Conservation (phyloP, 129 eudicot species). For the Kitagawia praeruptora region DNA sequence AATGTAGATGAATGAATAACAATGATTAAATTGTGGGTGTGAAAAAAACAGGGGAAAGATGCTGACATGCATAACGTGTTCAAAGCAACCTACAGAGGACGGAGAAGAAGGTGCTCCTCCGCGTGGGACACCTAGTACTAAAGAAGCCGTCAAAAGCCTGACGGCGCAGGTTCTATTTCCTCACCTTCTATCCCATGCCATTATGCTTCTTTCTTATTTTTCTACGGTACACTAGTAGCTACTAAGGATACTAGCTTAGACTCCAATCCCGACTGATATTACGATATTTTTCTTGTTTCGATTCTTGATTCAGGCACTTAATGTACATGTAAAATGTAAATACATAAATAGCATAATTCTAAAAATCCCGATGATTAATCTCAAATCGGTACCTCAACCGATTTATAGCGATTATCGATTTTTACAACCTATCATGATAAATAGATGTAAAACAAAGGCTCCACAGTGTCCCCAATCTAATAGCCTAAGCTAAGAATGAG, state of each 20-base stretch:
- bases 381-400: no score
- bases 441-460: background rate
- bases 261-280: background rate
- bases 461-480: background rate
- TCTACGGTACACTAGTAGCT: background rate
- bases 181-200: background rate
- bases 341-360: no score
- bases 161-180: constrained; percentile 62
- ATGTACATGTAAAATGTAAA: no score
- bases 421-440: no score
- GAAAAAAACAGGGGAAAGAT: constrained; percentile 10
- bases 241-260: background rate
- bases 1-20: background rate
- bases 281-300: background rate
- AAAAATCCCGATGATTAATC: no score
- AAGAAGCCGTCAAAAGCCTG: constrained; percentile 76
- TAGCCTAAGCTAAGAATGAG: background rate
- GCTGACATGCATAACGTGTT: constrained; percentile 72
- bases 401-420: no score
- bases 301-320: no score
- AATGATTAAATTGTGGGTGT: background rate
- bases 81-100: constrained; percentile 48
- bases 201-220: background rate
- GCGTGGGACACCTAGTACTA: constrained; percentile 59
- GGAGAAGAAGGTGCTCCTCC: constrained; percentile 38